Evolutionary conservation across 768 basidiomycete species (phyloP).

Genomic region (Hydnum rufescens): DNA sequence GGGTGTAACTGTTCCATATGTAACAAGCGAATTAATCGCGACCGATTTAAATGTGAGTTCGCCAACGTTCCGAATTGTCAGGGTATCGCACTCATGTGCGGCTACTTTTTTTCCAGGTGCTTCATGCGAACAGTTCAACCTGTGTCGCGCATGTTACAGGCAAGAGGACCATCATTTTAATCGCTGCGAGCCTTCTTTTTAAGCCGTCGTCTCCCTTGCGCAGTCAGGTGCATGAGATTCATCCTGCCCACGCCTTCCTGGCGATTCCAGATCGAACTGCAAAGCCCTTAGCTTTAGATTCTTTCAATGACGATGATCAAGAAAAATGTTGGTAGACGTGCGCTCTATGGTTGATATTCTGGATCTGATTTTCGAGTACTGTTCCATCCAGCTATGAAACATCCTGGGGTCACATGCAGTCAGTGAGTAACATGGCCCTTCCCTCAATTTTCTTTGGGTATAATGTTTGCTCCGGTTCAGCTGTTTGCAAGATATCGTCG

Average conservation of each 20-base stretch:
- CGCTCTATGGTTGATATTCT: background rate
- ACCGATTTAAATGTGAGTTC: constrained; percentile 78
- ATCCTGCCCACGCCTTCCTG: constrained; percentile 76
- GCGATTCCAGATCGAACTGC: constrained; percentile 37
- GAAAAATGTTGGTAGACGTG: constrained; percentile 6
- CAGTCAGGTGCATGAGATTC: constrained; percentile 80
- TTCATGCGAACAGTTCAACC: constrained; percentile 55
- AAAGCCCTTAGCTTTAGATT: background rate
- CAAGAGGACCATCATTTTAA: constrained; percentile 15
- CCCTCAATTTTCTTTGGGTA: constrained; percentile 1
- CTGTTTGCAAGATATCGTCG: constrained; percentile 76
- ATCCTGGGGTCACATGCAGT: constrained; percentile 66
- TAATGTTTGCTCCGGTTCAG: constrained; percentile 29
- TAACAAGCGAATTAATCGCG: constrained; percentile 32
- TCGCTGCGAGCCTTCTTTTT: background rate
- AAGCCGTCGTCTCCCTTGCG: background rate
- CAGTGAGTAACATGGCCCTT: constrained; percentile 35
- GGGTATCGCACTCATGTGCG: background rate
- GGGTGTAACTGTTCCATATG: constrained; percentile 70
- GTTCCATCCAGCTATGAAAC: constrained; percentile 28
- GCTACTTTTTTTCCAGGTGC: constrained; percentile 19
- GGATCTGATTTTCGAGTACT: constrained; percentile 24
- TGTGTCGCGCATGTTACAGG: constrained; percentile 76
- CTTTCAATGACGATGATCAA: constrained; percentile 5
- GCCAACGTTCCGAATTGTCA: too few relatives aligned